These are phyloP conservation scores for Talaromyces liani DNA, from an alignment of 495 filamentous ascomycete species.

Conservation along the genomic window DNA sequence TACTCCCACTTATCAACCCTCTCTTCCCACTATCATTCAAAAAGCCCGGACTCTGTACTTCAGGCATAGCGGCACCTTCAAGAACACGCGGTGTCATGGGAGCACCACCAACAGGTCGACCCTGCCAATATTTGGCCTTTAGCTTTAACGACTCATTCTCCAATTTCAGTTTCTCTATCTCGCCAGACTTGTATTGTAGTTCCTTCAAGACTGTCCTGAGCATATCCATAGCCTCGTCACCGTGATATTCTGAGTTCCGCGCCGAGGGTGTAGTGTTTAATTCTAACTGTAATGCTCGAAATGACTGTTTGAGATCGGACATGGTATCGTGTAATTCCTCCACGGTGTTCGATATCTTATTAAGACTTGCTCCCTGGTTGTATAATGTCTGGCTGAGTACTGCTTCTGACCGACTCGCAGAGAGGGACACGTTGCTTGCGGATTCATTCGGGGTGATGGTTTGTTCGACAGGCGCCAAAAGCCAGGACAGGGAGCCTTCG, in stretches of 20 bases:
- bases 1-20: slow-evolving; percentile 26
- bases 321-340: slow-evolving; percentile 39
- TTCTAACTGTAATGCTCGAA: slow-evolving; percentile 36
- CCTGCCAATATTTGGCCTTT: slow-evolving; percentile 32
- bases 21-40: slow-evolving; percentile 33
- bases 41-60: slow-evolving; percentile 32
- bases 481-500: slow-evolving; percentile 22
- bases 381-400: slow-evolving; percentile 30
- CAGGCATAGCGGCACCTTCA: slow-evolving; percentile 20
- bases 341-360: slow-evolving; percentile 38
- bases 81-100: not conserved
- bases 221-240: slow-evolving; percentile 26
- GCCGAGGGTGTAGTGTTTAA: slow-evolving; percentile 19
- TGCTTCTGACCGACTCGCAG: not conserved
- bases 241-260: slow-evolving; percentile 8
- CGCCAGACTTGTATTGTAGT: slow-evolving; percentile 36
- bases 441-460: not conserved
- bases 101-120: slow-evolving; percentile 14
- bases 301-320: slow-evolving; percentile 37
- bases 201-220: slow-evolving; percentile 37
- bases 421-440: not conserved
- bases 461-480: slow-evolving; percentile 2
- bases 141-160: slow-evolving; percentile 39
- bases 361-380: slow-evolving; percentile 35
- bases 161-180: slow-evolving; percentile 38